A percentile compares a stretch with the other conserved stretches of the same genome.
Conservation (phyloP, 495 filamentous ascomycete genomes). For the Xylaria flabelliformis region DNA sequence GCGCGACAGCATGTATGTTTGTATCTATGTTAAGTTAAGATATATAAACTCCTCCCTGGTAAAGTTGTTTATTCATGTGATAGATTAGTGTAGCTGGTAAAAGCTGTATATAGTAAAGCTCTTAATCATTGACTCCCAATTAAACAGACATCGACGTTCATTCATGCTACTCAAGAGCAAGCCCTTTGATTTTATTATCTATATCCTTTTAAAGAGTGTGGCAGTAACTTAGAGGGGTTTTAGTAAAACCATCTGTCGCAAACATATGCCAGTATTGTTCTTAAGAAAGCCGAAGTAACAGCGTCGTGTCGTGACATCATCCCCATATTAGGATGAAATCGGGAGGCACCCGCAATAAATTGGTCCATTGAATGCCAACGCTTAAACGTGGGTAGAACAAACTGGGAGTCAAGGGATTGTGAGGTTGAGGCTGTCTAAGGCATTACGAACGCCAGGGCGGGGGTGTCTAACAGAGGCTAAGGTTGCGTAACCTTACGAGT, state of each 20-base stretch:
- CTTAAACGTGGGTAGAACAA: neutral
- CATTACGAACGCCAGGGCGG: neutral
- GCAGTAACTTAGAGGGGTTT: neutral
- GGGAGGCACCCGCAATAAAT: neutral
- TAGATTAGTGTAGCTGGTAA: too few relatives aligned
- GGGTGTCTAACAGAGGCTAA: neutral
- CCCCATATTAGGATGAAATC: constrained; percentile 7
- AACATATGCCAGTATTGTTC: neutral
- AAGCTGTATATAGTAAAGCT: neutral
- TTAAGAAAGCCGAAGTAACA: neutral
- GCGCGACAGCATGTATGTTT: neutral
- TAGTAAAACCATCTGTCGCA: neutral
- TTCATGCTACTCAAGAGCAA: too few relatives aligned
- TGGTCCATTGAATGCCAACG: neutral
- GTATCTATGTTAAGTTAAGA: neutral
- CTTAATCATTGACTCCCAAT: neutral
- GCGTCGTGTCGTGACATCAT: neutral
- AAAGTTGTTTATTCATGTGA: too few relatives aligned
- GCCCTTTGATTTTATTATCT: neutral
- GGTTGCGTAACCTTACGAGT: neutral
- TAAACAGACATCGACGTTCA: neutral
- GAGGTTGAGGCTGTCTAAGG: neutral
- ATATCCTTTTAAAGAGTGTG: neutral
- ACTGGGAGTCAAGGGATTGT: neutral
- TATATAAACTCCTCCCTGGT: neutral